phyloP scores from a whole-genome alignment of 768 basidiomycete species.

The Exsudoporus frostii region DNA sequence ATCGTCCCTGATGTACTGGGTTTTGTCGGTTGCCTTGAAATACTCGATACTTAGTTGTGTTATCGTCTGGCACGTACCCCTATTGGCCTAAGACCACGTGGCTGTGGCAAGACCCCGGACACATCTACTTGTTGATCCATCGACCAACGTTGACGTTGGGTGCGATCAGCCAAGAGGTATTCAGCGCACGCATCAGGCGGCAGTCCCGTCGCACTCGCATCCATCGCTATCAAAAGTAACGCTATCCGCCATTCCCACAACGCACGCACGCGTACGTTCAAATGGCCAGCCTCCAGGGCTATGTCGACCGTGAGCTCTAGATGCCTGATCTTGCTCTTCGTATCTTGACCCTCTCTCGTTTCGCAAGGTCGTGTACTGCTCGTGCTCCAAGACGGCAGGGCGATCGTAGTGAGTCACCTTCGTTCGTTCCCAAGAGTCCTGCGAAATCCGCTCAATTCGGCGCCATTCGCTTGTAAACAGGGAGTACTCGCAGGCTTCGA shows the following conservation, averaged over 20 bases:
- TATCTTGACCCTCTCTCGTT: background rate
- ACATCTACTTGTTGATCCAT: background rate
- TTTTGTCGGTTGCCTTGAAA: background rate
- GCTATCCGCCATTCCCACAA: constrained; percentile 3
- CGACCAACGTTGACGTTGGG: background rate
- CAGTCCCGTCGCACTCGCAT: background rate
- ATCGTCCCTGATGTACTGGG: too few relatives aligned
- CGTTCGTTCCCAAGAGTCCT: background rate
- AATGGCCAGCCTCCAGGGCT: constrained; percentile 91
- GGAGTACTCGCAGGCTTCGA: constrained; percentile 91
- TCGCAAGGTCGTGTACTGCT: constrained; percentile 80
- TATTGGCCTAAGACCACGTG: too few relatives aligned
- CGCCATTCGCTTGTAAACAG: constrained; percentile 37
- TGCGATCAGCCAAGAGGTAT: background rate
- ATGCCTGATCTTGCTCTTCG: background rate
- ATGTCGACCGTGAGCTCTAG: constrained; percentile 71
- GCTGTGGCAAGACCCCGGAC: background rate
- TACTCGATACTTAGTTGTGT: too few relatives aligned
- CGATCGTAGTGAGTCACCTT: constrained; percentile 72
- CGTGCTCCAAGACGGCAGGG: constrained; percentile 93
- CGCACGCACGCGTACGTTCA: constrained; percentile 19
- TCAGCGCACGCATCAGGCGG: background rate
- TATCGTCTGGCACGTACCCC: too few relatives aligned
- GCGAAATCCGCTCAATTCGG: background rate
- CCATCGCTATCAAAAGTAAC: background rate